Base-by-base conservation (phyloP, 2,329 filamentous ascomycete species). In the Cladosporium sphaerospermum region DNA sequence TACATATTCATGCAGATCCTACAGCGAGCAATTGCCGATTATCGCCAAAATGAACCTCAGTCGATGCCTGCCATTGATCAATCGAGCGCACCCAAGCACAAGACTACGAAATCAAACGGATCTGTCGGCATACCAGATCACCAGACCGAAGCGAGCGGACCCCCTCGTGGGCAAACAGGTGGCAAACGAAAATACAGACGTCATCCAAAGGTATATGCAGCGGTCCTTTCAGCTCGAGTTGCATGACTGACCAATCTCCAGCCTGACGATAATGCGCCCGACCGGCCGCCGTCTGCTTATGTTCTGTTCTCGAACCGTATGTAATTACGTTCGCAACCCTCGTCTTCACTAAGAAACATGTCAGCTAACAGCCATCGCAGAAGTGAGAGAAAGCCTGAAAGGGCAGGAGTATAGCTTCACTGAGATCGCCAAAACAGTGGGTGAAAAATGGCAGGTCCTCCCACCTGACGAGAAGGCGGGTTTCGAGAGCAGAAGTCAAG, bases 381-480 rank as follows among this genome's bases (percentile, higher is more conserved):
- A 86, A 69, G 86, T 89, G 70, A 81, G 88, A 61, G 88, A 92
- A 61, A 82, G 87, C 18, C 71, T 92, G 19, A 89, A 88, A 65
- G 86, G 83, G 3, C 83, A 86, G 54, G 87, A 86, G 45, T 71
- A 92, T 4, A 86, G 84, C 1, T 93, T 93, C 62, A 90, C 92
- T 2, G 89, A 96, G 50, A 95, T 97, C 62, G 96, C 92, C 59
- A 96, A 96, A 72, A 95, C 96, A 62, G 95, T 97, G 61, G 92
- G 92, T 47, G 83, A 89, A 68, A 85, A 90, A 80, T 99, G 93
- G 93, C 84, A 86, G 64, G 84, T 81, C 49, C 71, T 92, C 8
- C 75, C 80, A 2, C 75, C 81, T 0, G 69, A 74, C 1, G 83
- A 88, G 59, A 87, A 88, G 62, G 87, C 89, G 63, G 76, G 78